A percentile compares a stretch with the other conserved stretches of the same genome.
Conservation (phyloP, 1,284 basidiomycete species). For the Leccinum insolens region DNA sequence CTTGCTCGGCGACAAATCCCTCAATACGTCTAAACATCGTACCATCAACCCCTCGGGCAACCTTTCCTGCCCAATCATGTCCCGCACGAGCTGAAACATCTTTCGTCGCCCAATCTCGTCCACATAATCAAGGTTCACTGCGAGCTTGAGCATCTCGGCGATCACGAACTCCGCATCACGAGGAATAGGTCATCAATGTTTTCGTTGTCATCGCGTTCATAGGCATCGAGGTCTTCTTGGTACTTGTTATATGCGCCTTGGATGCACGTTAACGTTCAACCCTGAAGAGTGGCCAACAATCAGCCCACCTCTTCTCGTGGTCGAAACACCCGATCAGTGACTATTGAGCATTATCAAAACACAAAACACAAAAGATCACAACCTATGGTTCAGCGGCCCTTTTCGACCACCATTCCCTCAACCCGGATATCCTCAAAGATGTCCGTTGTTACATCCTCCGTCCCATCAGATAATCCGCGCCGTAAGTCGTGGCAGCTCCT, state of each 20-base stretch:
- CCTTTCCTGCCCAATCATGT: slow-evolving; percentile 84
- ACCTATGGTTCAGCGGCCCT: too few relatives aligned
- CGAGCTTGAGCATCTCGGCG: slow-evolving; percentile 80
- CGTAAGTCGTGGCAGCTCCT: neutral
- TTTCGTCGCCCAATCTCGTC: slow-evolving; percentile 95
- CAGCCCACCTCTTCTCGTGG: too few relatives aligned
- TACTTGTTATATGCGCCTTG: slow-evolving; percentile 14
- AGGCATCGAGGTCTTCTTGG: too few relatives aligned
- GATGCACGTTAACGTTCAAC: too few relatives aligned
- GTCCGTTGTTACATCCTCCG: too few relatives aligned
- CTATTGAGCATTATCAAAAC: too few relatives aligned
- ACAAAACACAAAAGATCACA: too few relatives aligned
- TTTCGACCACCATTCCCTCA: too few relatives aligned
- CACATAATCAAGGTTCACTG: slow-evolving; percentile 86
- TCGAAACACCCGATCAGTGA: neutral
- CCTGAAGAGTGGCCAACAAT: too few relatives aligned
- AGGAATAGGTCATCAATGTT: slow-evolving; percentile 42
- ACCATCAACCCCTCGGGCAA: slow-evolving; percentile 83
- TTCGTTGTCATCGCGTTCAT: slow-evolving; percentile 55
- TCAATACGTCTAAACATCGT: slow-evolving; percentile 82
- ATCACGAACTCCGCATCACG: slow-evolving; percentile 66
- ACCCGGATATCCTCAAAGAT: too few relatives aligned
- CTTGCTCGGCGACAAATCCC: slow-evolving; percentile 84
- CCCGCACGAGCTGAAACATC: slow-evolving; percentile 85
- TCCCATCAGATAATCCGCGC: too few relatives aligned